A percentile compares a stretch with the other conserved stretches of the same genome.
These are phyloP conservation scores for Pseudopyricularia javanii DNA, from an alignment of 2,329 filamentous ascomycete genomes.

Conservation along the genomic window DNA sequence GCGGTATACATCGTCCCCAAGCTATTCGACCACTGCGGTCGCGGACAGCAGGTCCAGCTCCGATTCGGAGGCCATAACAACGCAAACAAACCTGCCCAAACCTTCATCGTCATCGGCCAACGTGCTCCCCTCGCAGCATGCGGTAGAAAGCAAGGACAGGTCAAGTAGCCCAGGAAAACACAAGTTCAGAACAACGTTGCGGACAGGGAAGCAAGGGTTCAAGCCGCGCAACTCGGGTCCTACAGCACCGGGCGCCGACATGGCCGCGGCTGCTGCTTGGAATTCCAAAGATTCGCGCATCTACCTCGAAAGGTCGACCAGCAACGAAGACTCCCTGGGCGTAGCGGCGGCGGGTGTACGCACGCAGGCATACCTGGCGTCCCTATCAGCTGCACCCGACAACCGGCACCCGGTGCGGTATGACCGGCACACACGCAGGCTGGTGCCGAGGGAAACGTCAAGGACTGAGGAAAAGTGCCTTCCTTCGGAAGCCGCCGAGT, in stretches of 20 bases:
- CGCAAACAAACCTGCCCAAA: neutral
- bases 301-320: neutral
- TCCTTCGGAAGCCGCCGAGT: neutral
- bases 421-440: slow-evolving; percentile 7
- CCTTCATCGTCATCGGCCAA: neutral
- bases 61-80: neutral
- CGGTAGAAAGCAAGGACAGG: slow-evolving; percentile 12
- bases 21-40: neutral
- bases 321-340: neutral
- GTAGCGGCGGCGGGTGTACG: neutral
- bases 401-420: neutral
- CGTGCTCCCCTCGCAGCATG: neutral
- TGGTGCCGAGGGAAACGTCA: slow-evolving; percentile 2
- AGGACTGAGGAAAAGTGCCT: neutral
- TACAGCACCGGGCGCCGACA: slow-evolving; percentile 36
- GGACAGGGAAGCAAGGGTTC: slow-evolving; percentile 28
- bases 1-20: slow-evolving; percentile 3
- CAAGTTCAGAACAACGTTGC: slow-evolving; percentile 49
- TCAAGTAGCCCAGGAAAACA: slow-evolving; percentile 49
- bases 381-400: neutral
- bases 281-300: slow-evolving; percentile 21
- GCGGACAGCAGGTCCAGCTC: slow-evolving; percentile 1
- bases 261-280: slow-evolving; percentile 55
- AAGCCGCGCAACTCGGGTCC: neutral
- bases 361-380: neutral